phyloP scores from a whole-genome alignment of 495 filamentous ascomycete species.

The Penicillium flavigenum region DNA sequence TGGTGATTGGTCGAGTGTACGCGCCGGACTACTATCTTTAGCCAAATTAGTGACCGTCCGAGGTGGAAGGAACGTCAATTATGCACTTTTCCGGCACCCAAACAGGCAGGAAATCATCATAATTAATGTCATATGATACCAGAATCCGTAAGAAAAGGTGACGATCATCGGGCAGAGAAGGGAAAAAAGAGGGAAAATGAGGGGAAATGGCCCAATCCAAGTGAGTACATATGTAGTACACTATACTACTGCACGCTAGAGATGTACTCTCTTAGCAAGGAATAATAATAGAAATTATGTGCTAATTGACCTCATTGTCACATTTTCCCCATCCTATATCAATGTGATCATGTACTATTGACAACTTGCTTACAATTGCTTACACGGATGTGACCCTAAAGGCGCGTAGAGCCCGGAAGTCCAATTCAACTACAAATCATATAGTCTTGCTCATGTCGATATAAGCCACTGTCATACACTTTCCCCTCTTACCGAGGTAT shows the following conservation, averaged over 20 bases:
- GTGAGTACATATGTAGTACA: not conserved
- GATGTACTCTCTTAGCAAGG: not conserved
- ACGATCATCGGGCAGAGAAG: not conserved
- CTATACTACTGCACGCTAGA: slow-evolving; percentile 8
- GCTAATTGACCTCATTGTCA: slow-evolving; percentile 9
- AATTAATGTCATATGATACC: slow-evolving; percentile 1
- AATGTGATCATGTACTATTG: not conserved
- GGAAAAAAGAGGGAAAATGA: not conserved
- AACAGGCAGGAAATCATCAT: not conserved
- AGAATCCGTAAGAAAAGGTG: not conserved
- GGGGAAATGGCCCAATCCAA: slow-evolving; percentile 9
- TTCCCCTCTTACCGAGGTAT: not conserved
- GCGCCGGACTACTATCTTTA: slow-evolving; percentile 15
- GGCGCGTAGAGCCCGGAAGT: not conserved
- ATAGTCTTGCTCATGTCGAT: not conserved
- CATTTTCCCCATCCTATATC: not conserved
- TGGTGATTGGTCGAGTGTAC: slow-evolving; percentile 8
- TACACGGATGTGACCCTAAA: slow-evolving; percentile 7
- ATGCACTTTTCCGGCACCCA: not conserved
- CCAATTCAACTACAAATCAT: not conserved
- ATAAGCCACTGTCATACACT: not conserved
- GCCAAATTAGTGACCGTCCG: slow-evolving; percentile 5
- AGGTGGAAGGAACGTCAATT: slow-evolving; percentile 4
- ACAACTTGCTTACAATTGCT: not conserved
- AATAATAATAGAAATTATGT: slow-evolving; percentile 10